Percentiles rank a stretch among this genome's conserved stretches.
phyloP scores from a whole-genome alignment of 495 filamentous ascomycete species.

The Lasiosphaeriaceae sp. region DNA sequence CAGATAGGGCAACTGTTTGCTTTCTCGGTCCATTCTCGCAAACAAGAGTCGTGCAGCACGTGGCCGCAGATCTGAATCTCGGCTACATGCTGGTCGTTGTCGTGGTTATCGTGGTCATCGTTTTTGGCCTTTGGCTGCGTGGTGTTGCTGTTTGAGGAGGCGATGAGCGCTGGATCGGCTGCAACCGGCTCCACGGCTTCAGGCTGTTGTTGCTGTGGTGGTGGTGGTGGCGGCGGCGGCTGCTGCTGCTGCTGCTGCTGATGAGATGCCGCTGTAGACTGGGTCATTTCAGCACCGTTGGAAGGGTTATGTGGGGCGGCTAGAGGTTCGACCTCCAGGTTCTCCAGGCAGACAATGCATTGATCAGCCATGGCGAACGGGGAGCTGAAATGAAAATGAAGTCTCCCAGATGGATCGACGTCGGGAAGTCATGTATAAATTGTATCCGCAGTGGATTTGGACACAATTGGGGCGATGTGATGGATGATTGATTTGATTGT shows the following conservation, averaged over 20 bases:
- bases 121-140: slow-evolving; percentile 45
- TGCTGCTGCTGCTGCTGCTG: slow-evolving; percentile 10
- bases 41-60: slow-evolving; percentile 83
- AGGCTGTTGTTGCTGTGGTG: background rate
- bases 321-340: slow-evolving; percentile 56
- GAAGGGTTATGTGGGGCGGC: slow-evolving; percentile 4
- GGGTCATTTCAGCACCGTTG: slow-evolving; percentile 1
- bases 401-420: slow-evolving; percentile 2
- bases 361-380: slow-evolving; percentile 72
- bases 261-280: background rate
- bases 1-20: slow-evolving; percentile 98
- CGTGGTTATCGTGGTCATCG: slow-evolving; percentile 28
- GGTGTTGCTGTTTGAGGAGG: slow-evolving; percentile 30
- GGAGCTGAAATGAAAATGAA: slow-evolving; percentile 6
- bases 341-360: slow-evolving; percentile 94
- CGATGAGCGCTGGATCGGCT: slow-evolving; percentile 22
- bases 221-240: too few species aligned
- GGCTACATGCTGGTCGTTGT: too few species aligned
- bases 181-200: slow-evolving; percentile 38
- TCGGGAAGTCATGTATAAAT: slow-evolving; percentile 34
- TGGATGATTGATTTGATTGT: background rate
- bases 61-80: slow-evolving; percentile 71
- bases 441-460: slow-evolving; percentile 4
- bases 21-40: slow-evolving; percentile 89
- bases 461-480: background rate